Percentiles rank a stretch among this genome's conserved stretches.
Evolutionary conservation across 1,284 basidiomycete genomes (phyloP).

Genomic region (Sporisorium graminicola): DNA sequence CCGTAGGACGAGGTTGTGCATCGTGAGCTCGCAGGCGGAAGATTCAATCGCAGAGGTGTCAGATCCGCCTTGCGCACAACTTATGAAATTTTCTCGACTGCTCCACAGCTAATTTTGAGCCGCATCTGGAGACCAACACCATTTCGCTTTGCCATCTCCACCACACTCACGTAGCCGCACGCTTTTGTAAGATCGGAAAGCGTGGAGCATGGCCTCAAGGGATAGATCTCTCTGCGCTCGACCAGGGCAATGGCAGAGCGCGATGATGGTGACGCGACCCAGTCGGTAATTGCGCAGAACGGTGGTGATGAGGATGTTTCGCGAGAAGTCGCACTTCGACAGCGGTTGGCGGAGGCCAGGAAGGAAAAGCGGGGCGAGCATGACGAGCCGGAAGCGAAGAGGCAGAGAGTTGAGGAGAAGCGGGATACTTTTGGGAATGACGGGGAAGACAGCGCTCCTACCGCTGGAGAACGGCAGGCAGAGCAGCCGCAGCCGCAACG

Average conservation of each 20-base stretch:
- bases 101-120: background rate
- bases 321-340: conserved; percentile 8
- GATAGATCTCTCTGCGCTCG: background rate
- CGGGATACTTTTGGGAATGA: background rate
- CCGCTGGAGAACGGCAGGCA: background rate
- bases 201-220: background rate
- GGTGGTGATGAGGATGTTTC: background rate
- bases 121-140: background rate
- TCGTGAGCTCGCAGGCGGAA: background rate
- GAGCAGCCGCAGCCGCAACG: background rate
- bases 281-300: no score
- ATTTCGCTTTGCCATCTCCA: background rate
- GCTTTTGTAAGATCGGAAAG: background rate
- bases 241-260: background rate
- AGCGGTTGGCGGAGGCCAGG: background rate
- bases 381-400: conserved; percentile 1
- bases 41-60: background rate
- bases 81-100: background rate
- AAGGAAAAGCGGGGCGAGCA: background rate
- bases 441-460: background rate
- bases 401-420: conserved; percentile 2
- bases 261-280: background rate
- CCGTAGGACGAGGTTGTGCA: background rate
- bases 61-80: background rate
- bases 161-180: background rate